Evolutionary conservation across 345 rosid species (phyloP), one percentile per base, ranked within the genome.

Genomic region (Noccaea bulbosa): DNA sequence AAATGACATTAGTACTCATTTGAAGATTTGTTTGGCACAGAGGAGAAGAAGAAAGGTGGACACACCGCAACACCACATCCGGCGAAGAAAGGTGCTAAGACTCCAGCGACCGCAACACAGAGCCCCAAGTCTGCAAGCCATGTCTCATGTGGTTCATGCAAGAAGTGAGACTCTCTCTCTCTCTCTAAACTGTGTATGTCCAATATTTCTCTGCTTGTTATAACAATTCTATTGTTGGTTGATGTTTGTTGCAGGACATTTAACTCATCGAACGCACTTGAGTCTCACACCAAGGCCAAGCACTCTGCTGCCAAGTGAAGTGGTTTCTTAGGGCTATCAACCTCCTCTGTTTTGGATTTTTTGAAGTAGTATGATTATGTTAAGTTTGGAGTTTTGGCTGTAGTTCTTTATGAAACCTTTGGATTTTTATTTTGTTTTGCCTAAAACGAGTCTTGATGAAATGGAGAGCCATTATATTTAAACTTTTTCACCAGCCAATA

Each of bases 1-100:
- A 20, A 35, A 37, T 38, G 46, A 27, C 43, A 5, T 11, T 8
- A 17, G 15, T 14, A 56, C 46, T 68, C 10, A 55, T 46, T 44
- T n/a, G 47, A 56, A 14, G 0, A 32, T 24, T 11, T 44, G 9
- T 41, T 49, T 65, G 75, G 32, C 49, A 54, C 67, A 93, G 98
- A 89, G 74, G 94, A 83, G 38, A 89, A 90, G 85, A 93, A 87
- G 79, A 72, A 65, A 38, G 67, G 67, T 48, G 86, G 87, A 47
- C 96, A 87, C 58, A 74, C 83, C 0, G 94, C 91, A 17, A 90
- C 97, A 8, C 98, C 98, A 0, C 83, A 93, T 74, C 98, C 94
- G 0, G 76, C 85, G 3, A 93, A 90, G 76, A 76, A 83, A 44
- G 87, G 79, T 24, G 87, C 72, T 11, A 86, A 81, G 49, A 57